Evolutionary conservation across 768 basidiomycete genomes (phyloP).

Genomic region (Hortiboletus campestris): DNA sequence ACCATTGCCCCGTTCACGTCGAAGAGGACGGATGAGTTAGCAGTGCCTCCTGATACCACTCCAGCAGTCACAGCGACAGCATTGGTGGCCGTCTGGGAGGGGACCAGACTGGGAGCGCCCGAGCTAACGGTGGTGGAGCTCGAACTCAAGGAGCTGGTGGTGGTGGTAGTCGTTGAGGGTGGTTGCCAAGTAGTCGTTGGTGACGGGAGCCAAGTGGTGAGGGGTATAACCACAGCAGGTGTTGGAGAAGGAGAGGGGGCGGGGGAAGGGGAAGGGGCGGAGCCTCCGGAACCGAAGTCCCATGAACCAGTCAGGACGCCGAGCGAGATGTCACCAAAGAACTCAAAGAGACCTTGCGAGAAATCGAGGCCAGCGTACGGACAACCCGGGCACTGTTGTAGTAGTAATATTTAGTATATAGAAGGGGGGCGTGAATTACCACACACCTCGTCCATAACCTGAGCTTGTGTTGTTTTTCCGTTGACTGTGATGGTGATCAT

Average conservation of each 20-base stretch:
- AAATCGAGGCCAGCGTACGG: conserved; percentile 66
- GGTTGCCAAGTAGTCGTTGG: conserved; percentile 24
- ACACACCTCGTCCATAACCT: conserved; percentile 59
- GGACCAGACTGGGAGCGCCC: conserved; percentile 22
- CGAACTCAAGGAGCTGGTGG: conserved; percentile 15
- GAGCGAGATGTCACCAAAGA: conserved; percentile 44
- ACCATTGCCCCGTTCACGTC: conserved; percentile 20
- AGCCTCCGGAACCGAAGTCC: conserved; percentile 37
- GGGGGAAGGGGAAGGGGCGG: conserved; percentile 23
- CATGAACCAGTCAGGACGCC: conserved; percentile 65
- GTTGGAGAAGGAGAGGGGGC: conserved; percentile 17
- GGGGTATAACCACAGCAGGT: conserved; percentile 3
- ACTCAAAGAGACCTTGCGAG: conserved; percentile 61
- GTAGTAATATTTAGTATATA: not conserved
- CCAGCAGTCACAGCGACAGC: conserved; percentile 12
- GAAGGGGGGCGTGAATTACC: not conserved
- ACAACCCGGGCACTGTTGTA: conserved; percentile 62
- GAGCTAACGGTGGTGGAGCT: conserved; percentile 5
- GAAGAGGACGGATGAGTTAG: conserved; percentile 10
- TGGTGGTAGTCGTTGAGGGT: conserved; percentile 23
- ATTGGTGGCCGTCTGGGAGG: conserved; percentile 22
- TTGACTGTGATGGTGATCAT: conserved; percentile 57
- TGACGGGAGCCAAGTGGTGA: conserved; percentile 24
- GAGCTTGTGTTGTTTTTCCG: conserved; percentile 57
- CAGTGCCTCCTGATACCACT: not conserved